Evolutionary conservation across 768 basidiomycete species (phyloP), one percentile per base, ranked within the genome.

Genomic region (Tricholoma bakamatsutake): DNA sequence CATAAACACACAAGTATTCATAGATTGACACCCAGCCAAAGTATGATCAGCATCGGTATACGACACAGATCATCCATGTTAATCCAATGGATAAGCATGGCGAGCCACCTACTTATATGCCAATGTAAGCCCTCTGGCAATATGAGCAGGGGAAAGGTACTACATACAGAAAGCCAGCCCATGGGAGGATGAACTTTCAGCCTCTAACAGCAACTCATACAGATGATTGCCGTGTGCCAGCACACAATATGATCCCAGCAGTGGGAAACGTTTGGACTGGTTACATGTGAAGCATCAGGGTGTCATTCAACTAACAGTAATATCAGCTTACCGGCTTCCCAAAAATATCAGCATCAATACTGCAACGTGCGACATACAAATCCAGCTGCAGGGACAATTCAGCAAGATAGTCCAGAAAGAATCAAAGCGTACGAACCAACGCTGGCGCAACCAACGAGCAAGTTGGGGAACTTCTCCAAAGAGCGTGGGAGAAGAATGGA

Each of bases 401-500:
- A 48, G 15, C 4, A 31, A n/a, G 0, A 28, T 40, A 15, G 30
- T 24, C 2, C 5, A 40, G 2, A 10, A 40, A 52, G 12, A 27
- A 17, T 4, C 8, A 15, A 12, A 24, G 6, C n/a, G 24, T 11
- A 40, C 35, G 24, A 52, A 52, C 51, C 51, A 28, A 40, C 15
- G 37, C 40, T 37, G 51, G 37, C 40, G 37, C 51, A 39, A 30
- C 11, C 51, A 40, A 28, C 40, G 7, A 13, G 34, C 51, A 48
- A 40, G 51, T 28, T 52, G 51, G 51, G 51, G 51, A 42, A 40
- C 24, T 39, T 13, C 27, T 52, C 51, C 51, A 10, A 52, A 27
- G 51, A 40, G 15, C 15, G 5, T 18, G 18, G 18, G 51, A 40
- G 10, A 31, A 28, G 8, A 11, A 9, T 5, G 7, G 13, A 11